These are phyloP conservation scores for Pouteria glomerata DNA, from an alignment of 148 eudicot species.

Conservation along the genomic window DNA sequence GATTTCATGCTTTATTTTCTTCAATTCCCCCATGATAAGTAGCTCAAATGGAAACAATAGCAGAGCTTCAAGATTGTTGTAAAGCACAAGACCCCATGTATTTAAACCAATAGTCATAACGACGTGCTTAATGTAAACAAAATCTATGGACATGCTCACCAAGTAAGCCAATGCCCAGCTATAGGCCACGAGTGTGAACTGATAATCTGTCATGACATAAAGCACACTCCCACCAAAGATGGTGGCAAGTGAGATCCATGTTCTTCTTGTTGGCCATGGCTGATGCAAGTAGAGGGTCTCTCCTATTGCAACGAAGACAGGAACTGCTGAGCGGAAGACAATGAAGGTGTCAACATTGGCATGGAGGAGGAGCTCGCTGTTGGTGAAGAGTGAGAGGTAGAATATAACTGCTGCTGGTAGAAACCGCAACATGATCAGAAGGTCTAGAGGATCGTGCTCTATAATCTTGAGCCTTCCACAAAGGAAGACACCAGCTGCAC, in stretches of 20 bases:
- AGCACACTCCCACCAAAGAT: conserved; percentile 86
- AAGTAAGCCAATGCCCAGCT: conserved; percentile 88
- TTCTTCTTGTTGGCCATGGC: conserved; percentile 87
- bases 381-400: conserved; percentile 89
- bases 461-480: conserved; percentile 51
- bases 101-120: conserved; percentile 87
- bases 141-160: conserved; percentile 89
- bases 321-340: conserved; percentile 83
- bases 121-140: conserved; percentile 93
- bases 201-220: conserved; percentile 83
- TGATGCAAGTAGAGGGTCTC: conserved; percentile 81
- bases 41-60: conserved; percentile 79
- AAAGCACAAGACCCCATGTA: conserved; percentile 95
- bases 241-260: conserved; percentile 81
- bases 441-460: conserved; percentile 67
- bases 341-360: conserved; percentile 92
- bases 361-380: conserved; percentile 92
- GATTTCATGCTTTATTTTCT: conserved; percentile 87
- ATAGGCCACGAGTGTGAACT: conserved; percentile 80
- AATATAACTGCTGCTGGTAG: conserved; percentile 87
- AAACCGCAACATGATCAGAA: conserved; percentile 71
- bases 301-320: conserved; percentile 85
- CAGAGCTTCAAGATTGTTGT: conserved; percentile 92
- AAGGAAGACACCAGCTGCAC: conserved; percentile 67
- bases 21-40: conserved; percentile 84